phyloP scores from a whole-genome alignment of 1,139 yeast genomes.

The Yamadazyma songkhlaensis region DNA sequence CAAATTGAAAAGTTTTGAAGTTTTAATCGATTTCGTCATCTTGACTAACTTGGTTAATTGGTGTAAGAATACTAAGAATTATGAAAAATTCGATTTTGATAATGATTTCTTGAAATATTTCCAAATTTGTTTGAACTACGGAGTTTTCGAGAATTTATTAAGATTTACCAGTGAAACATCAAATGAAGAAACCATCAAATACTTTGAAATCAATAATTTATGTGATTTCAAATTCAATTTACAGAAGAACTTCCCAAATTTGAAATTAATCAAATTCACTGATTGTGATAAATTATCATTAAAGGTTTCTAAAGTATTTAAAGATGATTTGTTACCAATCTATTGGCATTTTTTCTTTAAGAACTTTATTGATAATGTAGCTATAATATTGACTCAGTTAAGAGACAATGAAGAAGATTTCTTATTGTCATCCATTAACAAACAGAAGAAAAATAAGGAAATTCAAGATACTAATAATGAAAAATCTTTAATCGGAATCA shows the following conservation, averaged over 20 bases:
- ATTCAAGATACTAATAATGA: slow-evolving; percentile 4
- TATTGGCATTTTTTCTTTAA: slow-evolving; percentile 55
- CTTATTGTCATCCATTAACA: slow-evolving; percentile 48
- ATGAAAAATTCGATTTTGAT: slow-evolving; percentile 54
- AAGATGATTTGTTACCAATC: slow-evolving; percentile 34
- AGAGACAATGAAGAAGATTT: slow-evolving; percentile 87
- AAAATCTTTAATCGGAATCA: not conserved
- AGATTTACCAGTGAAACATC: slow-evolving; percentile 70
- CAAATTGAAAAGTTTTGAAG: slow-evolving; percentile 49
- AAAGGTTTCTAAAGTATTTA: slow-evolving; percentile 22
- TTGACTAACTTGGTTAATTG: slow-evolving; percentile 65
- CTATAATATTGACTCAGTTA: slow-evolving; percentile 75
- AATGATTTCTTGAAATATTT: slow-evolving; percentile 36
- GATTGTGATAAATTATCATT: slow-evolving; percentile 20
- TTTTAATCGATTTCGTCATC: slow-evolving; percentile 51
- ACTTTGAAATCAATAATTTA: slow-evolving; percentile 39
- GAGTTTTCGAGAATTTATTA: slow-evolving; percentile 79
- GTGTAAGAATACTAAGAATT: slow-evolving; percentile 54
- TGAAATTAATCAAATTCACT: slow-evolving; percentile 39
- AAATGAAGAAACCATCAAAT: slow-evolving; percentile 24
- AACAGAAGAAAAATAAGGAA: slow-evolving; percentile 20
- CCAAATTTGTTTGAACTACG: slow-evolving; percentile 45
- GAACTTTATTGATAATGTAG: slow-evolving; percentile 66
- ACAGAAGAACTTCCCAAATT: slow-evolving; percentile 62
- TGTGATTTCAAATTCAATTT: slow-evolving; percentile 69